phyloP scores from a whole-genome alignment of 129 eudicot genomes.

The Apium graveolens region DNA sequence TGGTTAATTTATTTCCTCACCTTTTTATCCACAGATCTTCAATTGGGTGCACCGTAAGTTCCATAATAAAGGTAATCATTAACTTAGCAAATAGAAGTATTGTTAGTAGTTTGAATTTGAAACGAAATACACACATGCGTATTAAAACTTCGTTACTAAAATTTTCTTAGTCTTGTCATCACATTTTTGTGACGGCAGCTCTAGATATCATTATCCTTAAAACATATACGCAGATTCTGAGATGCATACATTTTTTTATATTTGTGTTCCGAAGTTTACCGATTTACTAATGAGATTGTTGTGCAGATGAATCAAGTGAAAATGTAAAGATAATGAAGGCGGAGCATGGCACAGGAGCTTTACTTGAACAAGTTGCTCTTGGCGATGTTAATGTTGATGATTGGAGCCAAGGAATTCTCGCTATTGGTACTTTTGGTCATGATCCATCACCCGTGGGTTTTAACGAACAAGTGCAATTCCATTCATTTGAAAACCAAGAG shows the following conservation, averaged over 20 bases:
- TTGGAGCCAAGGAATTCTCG: slow-evolving; percentile 54
- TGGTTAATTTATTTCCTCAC: background rate
- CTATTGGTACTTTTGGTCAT: slow-evolving; percentile 68
- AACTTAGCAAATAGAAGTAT: no score
- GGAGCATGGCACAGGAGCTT: slow-evolving; percentile 14
- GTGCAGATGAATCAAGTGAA: slow-evolving; percentile 10
- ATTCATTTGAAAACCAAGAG: background rate
- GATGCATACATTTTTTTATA: no score
- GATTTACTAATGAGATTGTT: background rate
- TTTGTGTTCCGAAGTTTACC: background rate
- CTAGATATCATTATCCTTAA: background rate
- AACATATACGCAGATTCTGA: no score
- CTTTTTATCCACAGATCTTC: slow-evolving; percentile 43
- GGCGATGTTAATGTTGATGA: slow-evolving; percentile 20
- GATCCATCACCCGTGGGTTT: slow-evolving; percentile 30
- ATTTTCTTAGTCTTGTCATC: background rate
- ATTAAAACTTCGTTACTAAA: background rate
- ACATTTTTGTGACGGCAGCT: background rate
- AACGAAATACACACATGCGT: no score
- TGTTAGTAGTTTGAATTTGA: no score
- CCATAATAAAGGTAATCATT: slow-evolving; percentile 40
- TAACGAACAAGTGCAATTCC: background rate
- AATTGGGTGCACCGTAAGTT: slow-evolving; percentile 68
- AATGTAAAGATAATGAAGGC: background rate
- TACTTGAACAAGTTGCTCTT: slow-evolving; percentile 24